Base-by-base conservation (phyloP, 805 yeast species). In the Wickerhamiella nectarea region DNA sequence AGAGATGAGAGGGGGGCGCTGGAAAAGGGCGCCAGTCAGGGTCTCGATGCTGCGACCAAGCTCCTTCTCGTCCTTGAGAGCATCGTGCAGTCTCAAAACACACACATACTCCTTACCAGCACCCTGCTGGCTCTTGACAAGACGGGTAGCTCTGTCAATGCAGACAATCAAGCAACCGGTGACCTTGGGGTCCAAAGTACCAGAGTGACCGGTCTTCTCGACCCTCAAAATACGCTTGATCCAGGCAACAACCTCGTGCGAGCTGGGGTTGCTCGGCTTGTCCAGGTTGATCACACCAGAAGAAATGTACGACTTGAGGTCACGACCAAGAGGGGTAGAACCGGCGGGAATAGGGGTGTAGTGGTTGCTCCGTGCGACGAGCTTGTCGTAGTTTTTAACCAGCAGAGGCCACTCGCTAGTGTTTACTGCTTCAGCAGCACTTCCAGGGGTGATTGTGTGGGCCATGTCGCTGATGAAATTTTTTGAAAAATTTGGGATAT, bases 71-170 rank as follows among this genome's bases (percentile, higher is more conserved):
- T 86, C 95, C 54, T 82, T 77, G 53, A 91, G 71, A 50, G 86
- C 86, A 52, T 89, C 96, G 65, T 91, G 98, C 57, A 91, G 72
- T 71, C 97, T 78, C 47, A 84, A 91, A 54, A 91, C 85, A 72
- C 97, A 91, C 45, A 91, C 98, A 69, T 91, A 91, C 78, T 91
- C 98, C 66, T 91, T 91, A 74, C 98, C 98, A 38, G 98, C 98
- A 70, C 97, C 97, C 68, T 91, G 98, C 70, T 91, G 98, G 44
- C 95, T 84, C 67, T 91, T 91, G 54, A 91, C 98, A 61, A 91
- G 74, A 68, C 98, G 79, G 45, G 98, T 91, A 47, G 98, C 98
- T 64, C 95, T 78, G 67, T 91, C 98, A 54, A 91, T 75, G 75
- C 98, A 91, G 49, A 91, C 98, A 64, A 91, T 91, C 63, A 91